Base-by-base conservation (phyloP, 257 asterid species). In the Salvia rosmarinus region DNA sequence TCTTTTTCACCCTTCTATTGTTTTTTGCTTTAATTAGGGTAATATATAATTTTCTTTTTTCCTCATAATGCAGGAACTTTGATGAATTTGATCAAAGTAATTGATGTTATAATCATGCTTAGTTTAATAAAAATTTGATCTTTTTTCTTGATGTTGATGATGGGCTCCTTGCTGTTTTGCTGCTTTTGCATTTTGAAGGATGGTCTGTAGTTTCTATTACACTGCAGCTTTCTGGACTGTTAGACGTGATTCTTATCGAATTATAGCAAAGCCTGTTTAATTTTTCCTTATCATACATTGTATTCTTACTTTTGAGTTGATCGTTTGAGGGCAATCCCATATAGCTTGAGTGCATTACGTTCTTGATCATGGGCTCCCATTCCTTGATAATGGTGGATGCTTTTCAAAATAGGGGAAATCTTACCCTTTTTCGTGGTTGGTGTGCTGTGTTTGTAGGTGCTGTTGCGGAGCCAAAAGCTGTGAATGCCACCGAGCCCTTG, bases 401-500 rank as follows among this genome's bases (percentile, higher is more conserved):
- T 66, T 19, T 49, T 49, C 35, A 20, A 13, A 37, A 52, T 13
- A 17, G 64, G 46, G 19, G 7, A 34, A n/a, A 74, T 40, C 73
- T 70, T 9, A 32, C 16, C 14, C 14, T 14, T 58, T 63, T 20
- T 39, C 56, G 55, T 34, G 75, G 25, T 25, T 56, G 32, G 60
- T 50, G 66, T 58, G 46, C 40, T 40, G 4, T 70, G 40, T 63
- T 39, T 73, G 32, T 78, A 91, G 96, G 96, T 37, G 85, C 90
- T 74, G 91, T 91, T 79, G 96, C 95, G 4, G 96, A 95, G 88
- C 95, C 94, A 7, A 89, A 85, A 82, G 50, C 86, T 80, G 76
- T 86, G 39, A 88, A 67, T 81, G 83, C 87, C 6, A 82, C 95
- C 1, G 98, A 95, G 73, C 98, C 99, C 42, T 64, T 95, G 85